These are phyloP conservation scores for Backusella australiensis DNA, from an alignment of 192 early-diverging fungal genomes.

Conservation along the genomic window DNA sequence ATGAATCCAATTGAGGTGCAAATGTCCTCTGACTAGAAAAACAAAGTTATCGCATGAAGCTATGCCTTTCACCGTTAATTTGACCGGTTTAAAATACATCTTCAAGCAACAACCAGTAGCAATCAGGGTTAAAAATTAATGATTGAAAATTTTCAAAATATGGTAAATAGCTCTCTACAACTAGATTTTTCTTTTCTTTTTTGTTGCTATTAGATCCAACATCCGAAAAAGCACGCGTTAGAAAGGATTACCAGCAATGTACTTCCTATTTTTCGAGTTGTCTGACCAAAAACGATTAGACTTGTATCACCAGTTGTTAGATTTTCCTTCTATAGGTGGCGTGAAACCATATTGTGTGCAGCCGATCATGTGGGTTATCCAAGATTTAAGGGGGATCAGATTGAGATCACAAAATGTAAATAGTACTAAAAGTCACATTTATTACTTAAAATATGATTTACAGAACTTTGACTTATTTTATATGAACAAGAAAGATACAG, in stretches of 20 bases:
- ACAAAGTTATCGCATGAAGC: not conserved
- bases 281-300: not conserved
- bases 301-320: not conserved
- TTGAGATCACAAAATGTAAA: not conserved
- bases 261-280: not conserved
- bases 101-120: not conserved
- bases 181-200: not conserved
- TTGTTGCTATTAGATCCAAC: not conserved
- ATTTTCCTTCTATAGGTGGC: not conserved
- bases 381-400: not conserved
- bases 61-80: not conserved
- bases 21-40: not conserved
- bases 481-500: not conserved
- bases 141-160: not conserved
- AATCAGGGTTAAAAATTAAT: not conserved
- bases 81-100: not conserved
- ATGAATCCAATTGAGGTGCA: not conserved
- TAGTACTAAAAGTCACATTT: no score
- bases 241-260: not conserved
- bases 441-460: no score
- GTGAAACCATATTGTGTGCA: not conserved
- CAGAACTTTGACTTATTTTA: not conserved
- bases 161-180: not conserved
- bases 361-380: not conserved
- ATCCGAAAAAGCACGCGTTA: not conserved